Evolutionary conservation across 768 basidiomycete species (phyloP).

Genomic region (Calocera cornea): DNA sequence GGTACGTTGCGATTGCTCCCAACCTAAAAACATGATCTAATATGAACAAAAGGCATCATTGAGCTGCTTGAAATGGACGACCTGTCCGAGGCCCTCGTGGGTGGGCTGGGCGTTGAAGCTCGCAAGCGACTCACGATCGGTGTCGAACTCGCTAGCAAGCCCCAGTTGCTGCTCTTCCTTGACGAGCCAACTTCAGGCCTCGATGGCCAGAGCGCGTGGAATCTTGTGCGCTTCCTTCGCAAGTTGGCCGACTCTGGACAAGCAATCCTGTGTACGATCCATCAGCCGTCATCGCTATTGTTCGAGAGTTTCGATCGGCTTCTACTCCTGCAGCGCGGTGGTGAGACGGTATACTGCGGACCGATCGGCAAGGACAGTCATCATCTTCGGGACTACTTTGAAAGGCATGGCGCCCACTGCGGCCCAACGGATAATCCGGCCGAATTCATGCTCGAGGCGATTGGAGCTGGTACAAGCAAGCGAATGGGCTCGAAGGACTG

Average conservation of each 20-base stretch:
- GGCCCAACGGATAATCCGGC: slow-evolving; percentile 61
- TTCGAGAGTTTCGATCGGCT: slow-evolving; percentile 69
- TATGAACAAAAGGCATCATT: slow-evolving; percentile 48
- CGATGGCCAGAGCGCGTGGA: slow-evolving; percentile 32
- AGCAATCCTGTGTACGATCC: slow-evolving; percentile 29
- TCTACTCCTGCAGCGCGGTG: slow-evolving; percentile 49
- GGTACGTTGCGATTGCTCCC: neutral
- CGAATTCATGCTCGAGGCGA: slow-evolving; percentile 59
- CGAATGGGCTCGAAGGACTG: slow-evolving; percentile 43
- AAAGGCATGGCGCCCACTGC: slow-evolving; percentile 55
- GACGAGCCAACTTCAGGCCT: slow-evolving; percentile 28
- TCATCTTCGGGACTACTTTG: slow-evolving; percentile 62
- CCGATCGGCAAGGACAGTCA: slow-evolving; percentile 65
- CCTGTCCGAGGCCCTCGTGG: slow-evolving; percentile 68
- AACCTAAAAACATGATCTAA: neutral
- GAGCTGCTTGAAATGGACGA: slow-evolving; percentile 76
- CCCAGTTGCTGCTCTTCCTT: slow-evolving; percentile 49
- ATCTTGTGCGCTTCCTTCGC: slow-evolving; percentile 28
- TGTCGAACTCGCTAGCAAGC: slow-evolving; percentile 78
- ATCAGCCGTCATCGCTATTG: slow-evolving; percentile 52
- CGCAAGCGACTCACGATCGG: slow-evolving; percentile 75
- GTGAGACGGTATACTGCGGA: slow-evolving; percentile 89
- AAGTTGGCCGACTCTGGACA: slow-evolving; percentile 31
- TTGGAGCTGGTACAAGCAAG: slow-evolving; percentile 59
- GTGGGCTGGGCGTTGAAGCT: slow-evolving; percentile 48